Evolutionary conservation across 495 filamentous ascomycete genomes (phyloP), one percentile per base, ranked within the genome.

Genomic region (Chaetomium fimeti): DNA sequence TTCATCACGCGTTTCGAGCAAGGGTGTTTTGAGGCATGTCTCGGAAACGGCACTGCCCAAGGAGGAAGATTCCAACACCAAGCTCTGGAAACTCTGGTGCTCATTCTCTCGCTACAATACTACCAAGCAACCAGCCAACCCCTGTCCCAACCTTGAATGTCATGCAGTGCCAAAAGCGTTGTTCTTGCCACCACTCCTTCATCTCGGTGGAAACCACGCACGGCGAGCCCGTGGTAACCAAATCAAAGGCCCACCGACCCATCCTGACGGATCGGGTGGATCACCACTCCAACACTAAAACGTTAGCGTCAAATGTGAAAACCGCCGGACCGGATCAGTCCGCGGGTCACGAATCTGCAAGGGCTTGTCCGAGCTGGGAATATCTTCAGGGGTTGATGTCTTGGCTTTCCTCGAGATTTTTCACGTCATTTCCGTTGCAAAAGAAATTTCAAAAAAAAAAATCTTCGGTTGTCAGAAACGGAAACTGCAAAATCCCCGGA

Each of bases 61-160:
- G 22, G 56, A 45, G 42, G 57, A 25, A 16, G 38, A 13, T 20
- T 15, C 47, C 28, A 60, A 9, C 45, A 20, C 28, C 51, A 48
- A 43, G 18, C 0, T 12, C 57, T 61, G 49, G 63, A 48, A 43
- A 24, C 0, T 12, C 57, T 61, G 49, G 63, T 60, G 63, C 63
- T 65, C 63, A 65, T 65, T 61, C 63, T 25, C 63, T 61, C 63
- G 32, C 52, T 61, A 20, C 29, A 64, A 64, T 58, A 64, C 49
- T 51, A 64, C 56, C 62, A 52, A 52, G 55, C 62, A 58, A 58
- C 54, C 55, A 58, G 62, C 62, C 48, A 48, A 48, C 16, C 22
- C 27, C 38, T 42, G 29, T 57, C 54, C 32, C 29, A 40, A 42
- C n/a, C n/a, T 38, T 24, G 36, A 15, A 57, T 38, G 7, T 3